Percentiles rank a stretch among this genome's conserved stretches.
Conservation (phyloP, 352 stramenopile genomes). For the Blastocystis hominis region DNA sequence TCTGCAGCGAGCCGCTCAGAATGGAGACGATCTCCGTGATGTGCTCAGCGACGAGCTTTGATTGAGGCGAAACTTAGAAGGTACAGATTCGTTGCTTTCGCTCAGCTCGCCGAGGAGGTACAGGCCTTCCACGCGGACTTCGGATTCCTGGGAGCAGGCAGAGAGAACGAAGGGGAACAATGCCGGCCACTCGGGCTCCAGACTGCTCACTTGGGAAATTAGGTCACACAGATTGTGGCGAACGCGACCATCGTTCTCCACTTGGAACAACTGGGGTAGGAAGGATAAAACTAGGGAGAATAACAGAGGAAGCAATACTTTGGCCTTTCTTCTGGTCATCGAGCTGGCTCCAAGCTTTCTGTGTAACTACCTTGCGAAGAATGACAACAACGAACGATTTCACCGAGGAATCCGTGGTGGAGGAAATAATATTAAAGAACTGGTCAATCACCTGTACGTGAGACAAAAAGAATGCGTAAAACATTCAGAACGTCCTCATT, state of each 20-base stretch:
- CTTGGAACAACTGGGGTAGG: conserved; percentile 13
- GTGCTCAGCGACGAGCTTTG: not conserved
- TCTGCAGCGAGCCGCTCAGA: not conserved
- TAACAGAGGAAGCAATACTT: not conserved
- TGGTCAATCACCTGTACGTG: not conserved
- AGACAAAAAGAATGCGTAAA: not conserved
- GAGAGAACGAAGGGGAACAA: not conserved
- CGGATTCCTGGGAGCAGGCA: not conserved
- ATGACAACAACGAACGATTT: conserved; percentile 28
- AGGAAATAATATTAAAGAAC: conserved; percentile 1
- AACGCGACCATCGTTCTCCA: not conserved
- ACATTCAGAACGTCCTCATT: conserved; percentile 4
- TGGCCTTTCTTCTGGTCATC: not conserved
- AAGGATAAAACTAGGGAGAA: not conserved
- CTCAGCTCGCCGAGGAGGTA: conserved; percentile 23
- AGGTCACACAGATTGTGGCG: not conserved
- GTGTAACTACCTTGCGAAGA: conserved; percentile 16
- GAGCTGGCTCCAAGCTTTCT: not conserved
- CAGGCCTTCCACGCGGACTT: conserved; percentile 6
- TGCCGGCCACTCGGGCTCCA: not conserved
- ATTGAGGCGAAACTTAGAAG: not conserved
- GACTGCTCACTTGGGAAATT: not conserved
- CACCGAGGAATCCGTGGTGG: not conserved
- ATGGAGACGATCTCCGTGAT: not conserved
- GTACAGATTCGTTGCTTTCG: not conserved